phyloP scores from a whole-genome alignment of 2,329 filamentous ascomycete species.

The Lachnellula subtilissima region DNA sequence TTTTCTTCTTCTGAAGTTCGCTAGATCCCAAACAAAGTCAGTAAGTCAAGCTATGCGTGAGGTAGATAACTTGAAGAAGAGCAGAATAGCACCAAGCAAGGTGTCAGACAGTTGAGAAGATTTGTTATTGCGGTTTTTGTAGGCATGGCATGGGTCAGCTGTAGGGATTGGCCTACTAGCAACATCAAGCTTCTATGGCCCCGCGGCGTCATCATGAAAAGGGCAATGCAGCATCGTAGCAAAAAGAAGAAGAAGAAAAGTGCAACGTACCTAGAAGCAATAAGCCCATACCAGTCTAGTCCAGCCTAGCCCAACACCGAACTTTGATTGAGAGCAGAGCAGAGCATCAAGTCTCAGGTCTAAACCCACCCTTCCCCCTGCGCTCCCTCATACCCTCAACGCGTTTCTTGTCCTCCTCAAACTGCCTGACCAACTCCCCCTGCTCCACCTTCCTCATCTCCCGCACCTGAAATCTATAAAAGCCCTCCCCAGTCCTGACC shows the following conservation, averaged over 20 bases:
- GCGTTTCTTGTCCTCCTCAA: constrained; percentile 71
- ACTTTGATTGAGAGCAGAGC: too few species aligned
- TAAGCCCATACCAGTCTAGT: too few species aligned
- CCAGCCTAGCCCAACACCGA: neutral
- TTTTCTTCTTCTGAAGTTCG: too few species aligned
- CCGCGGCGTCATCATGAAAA: constrained; percentile 45
- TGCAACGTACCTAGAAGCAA: neutral
- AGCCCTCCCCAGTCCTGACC: constrained; percentile 63
- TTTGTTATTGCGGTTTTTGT: constrained; percentile 58
- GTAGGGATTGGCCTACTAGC: constrained; percentile 27
- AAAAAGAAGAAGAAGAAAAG: neutral
- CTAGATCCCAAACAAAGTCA: too few species aligned
- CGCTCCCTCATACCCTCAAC: constrained; percentile 66
- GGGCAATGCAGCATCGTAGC: neutral
- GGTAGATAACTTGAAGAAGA: neutral
- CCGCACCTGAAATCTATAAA: constrained; percentile 79
- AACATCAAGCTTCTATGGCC: constrained; percentile 46
- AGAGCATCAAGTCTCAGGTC: constrained; percentile 39
- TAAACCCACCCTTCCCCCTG: constrained; percentile 51
- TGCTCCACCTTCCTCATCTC: constrained; percentile 76
- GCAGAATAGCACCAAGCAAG: neutral
- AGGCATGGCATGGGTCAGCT: constrained; percentile 42
- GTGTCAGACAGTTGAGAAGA: constrained; percentile 64
- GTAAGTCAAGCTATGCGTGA: too few species aligned
- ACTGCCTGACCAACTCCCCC: constrained; percentile 61